These are phyloP conservation scores for Hamamelis virginiana DNA, from an alignment of 164 flowering plant species.

Conservation along the genomic window DNA sequence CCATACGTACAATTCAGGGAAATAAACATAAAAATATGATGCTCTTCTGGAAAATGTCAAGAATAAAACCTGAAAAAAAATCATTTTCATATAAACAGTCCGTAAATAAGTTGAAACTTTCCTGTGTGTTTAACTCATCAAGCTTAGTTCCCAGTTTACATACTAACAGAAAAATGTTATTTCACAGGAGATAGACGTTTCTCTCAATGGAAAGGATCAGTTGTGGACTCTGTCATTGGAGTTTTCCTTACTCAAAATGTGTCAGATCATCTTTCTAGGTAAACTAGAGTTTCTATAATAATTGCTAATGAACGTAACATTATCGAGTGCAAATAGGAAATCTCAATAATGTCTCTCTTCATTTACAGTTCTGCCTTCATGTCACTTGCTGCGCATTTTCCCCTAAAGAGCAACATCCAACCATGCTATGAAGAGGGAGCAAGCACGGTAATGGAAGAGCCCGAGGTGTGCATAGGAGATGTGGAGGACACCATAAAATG, in stretches of 20 bases:
- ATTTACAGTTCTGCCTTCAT: constrained; percentile 75
- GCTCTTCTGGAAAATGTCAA: neutral
- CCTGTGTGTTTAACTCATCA: neutral
- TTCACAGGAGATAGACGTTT: constrained; percentile 66
- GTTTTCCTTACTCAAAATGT: constrained; percentile 83
- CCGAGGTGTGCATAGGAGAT: constrained; percentile 27
- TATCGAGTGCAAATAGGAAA: neutral
- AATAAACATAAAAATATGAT: neutral
- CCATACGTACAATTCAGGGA: neutral
- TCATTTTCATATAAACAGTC: too few species aligned
- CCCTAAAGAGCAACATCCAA: constrained; percentile 23
- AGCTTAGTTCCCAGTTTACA: neutral
- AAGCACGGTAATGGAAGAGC: constrained; percentile 23
- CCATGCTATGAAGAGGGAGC: constrained; percentile 23
- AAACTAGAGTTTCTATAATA: constrained; percentile 7
- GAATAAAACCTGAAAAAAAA: too few species aligned
- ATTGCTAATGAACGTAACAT: neutral
- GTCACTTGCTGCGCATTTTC: constrained; percentile 66
- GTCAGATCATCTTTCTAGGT: constrained; percentile 82
- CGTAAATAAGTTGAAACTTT: too few species aligned
- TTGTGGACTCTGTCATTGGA: constrained; percentile 73
- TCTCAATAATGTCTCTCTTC: neutral
- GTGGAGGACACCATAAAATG: constrained; percentile 25
- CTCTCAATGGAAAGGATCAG: constrained; percentile 77
- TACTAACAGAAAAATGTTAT: neutral